Evolutionary conservation across 2,329 filamentous ascomycete genomes (phyloP), one percentile per base, ranked within the genome.

Genomic region (Juglanconis juglandina): DNA sequence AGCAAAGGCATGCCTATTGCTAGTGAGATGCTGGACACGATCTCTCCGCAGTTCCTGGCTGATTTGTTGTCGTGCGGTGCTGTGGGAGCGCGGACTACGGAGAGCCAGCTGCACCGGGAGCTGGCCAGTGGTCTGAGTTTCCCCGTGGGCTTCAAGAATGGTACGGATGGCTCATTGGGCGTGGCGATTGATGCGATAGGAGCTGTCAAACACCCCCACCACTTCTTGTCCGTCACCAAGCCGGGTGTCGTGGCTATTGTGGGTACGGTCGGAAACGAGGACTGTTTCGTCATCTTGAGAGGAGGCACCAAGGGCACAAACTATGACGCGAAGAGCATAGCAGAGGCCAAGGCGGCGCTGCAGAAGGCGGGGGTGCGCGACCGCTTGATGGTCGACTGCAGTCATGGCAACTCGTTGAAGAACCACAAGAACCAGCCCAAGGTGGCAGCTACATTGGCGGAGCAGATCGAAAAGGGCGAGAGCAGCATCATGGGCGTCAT

Each of bases 61-160:
- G 95, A 99, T 76, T 77, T 96, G 70, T 83, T 98, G 67, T 96
- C 91, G 42, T 88, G 96, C 11, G 95, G 95, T 59, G 95, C 95
- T 34, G 88, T 99, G 67, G 95, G 95, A 59, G 95, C 95, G n/a
- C 86, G 95, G 64, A 99, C 95, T 24, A 98, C 95, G 2, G 95
- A 99, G 79, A 93, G 89, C 55, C 95, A 99, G 79, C 83, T 98
- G 64, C 95, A 99, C 77, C 88, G 95, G 59, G 95, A 99, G 77
- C 81, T 99, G 65, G 94, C 95, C 30, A 95, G 90, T 56, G 95
- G 95, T 71, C 82, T 98, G 41, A 96, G 90, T 68, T 98, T 97
- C 89, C 95, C 95, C 2, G 92, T 99, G 10, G 95, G 95, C 55
- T 99, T 99, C 89, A 99, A 99, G 85, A 99, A 99, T 76, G 95